Evolutionary conservation across 495 filamentous ascomycete genomes (phyloP).

Genomic region (Daldinia loculata): DNA sequence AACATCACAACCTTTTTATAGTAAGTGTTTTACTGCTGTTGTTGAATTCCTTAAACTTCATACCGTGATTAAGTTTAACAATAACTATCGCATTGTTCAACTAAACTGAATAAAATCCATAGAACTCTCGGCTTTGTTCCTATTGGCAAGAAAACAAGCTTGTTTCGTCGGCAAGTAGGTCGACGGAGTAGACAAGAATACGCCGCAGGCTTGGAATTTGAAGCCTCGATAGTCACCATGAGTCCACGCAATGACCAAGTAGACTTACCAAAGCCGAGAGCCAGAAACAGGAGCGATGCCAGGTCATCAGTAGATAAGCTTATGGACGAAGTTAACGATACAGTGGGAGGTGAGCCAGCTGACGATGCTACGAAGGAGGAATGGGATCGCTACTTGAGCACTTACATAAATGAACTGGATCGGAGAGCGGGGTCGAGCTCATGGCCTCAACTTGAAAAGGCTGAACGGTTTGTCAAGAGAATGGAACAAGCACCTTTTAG

Average conservation of each 20-base stretch:
- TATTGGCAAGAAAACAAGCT: not conserved
- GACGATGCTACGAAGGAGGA: constrained; percentile 7
- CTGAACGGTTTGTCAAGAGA: constrained; percentile 1
- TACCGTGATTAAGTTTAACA: not conserved
- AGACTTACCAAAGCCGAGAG: not conserved
- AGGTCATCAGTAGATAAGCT: constrained; percentile 3
- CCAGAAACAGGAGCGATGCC: not conserved
- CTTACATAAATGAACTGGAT: constrained; percentile 2
- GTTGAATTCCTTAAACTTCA: not conserved
- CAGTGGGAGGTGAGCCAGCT: constrained; percentile 10
- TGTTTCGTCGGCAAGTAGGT: not conserved
- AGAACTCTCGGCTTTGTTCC: not conserved
- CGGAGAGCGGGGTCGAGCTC: not conserved
- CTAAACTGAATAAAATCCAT: not conserved
- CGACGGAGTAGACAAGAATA: not conserved
- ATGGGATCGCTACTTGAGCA: constrained; percentile 2
- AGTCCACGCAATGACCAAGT: not conserved
- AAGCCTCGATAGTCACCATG: constrained; percentile 5
- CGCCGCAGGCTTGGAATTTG: not conserved
- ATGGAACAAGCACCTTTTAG: constrained; percentile 12
- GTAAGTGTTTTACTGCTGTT: not conserved
- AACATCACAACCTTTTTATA: not conserved
- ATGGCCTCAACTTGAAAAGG: constrained; percentile 16
- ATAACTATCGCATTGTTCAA: not conserved
- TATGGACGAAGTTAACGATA: constrained; percentile 3